phyloP scores from a whole-genome alignment of 2,329 filamentous ascomycete species.

The Colletotrichum tropicale region DNA sequence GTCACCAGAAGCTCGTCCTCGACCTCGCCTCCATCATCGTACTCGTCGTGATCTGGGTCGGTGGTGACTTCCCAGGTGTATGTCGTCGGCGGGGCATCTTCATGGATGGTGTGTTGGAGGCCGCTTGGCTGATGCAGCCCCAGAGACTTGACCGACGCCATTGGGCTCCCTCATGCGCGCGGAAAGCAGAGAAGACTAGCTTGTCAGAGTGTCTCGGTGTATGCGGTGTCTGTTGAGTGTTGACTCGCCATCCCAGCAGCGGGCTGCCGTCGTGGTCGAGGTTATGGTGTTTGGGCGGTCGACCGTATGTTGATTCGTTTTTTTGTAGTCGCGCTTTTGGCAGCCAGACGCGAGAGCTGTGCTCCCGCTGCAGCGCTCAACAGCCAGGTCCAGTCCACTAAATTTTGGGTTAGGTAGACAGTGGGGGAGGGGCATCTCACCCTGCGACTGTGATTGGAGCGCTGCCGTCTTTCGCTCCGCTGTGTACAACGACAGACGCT shows the following conservation, averaged over 20 bases:
- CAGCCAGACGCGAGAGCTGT: background rate
- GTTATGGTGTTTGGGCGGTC: background rate
- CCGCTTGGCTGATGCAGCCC: constrained; percentile 89
- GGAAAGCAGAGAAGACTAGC: background rate
- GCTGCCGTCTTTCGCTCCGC: background rate
- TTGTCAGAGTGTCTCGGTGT: background rate
- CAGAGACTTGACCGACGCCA: constrained; percentile 91
- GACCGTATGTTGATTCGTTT: background rate
- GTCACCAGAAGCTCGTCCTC: constrained; percentile 86
- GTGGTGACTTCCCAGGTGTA: constrained; percentile 77
- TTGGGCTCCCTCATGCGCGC: constrained; percentile 40
- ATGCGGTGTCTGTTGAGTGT: background rate
- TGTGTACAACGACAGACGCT: background rate
- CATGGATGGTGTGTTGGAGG: constrained; percentile 80
- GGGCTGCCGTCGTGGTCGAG: background rate
- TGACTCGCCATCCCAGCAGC: constrained; percentile 3
- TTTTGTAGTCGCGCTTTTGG: constrained; percentile 3
- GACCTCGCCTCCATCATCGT: constrained; percentile 42
- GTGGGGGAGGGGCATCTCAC: constrained; percentile 16
- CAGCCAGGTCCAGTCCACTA: background rate
- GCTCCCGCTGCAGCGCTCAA: background rate
- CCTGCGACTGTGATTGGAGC: constrained; percentile 4
- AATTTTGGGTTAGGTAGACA: background rate
- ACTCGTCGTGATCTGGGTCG: constrained; percentile 34
- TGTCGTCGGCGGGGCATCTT: constrained; percentile 69